Evolutionary conservation across 805 yeast genomes (phyloP).

Genomic region (Candida endomychidarum): DNA sequence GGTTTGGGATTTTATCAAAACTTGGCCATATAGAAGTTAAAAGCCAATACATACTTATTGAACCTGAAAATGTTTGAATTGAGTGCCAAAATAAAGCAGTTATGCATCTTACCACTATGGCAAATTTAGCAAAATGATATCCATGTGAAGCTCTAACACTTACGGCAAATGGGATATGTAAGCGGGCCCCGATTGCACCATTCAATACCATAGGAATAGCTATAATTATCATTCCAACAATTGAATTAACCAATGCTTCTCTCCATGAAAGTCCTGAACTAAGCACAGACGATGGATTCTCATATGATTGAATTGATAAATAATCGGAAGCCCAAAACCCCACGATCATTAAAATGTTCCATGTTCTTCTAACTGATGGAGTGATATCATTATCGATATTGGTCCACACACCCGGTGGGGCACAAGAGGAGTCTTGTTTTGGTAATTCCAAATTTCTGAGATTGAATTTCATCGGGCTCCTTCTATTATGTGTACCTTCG

Average conservation of each 20-base stretch:
- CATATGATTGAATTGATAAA: conserved; percentile 13
- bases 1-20: conserved; percentile 21
- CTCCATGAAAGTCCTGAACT: conserved; percentile 16
- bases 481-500: background rate
- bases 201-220: conserved; percentile 20
- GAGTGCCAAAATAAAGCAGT: conserved; percentile 30
- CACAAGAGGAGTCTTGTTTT: conserved; percentile 15
- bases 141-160: conserved; percentile 31
- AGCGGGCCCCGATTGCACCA: conserved; percentile 32
- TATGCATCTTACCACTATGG: conserved; percentile 29
- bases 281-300: conserved; percentile 12
- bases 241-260: conserved; percentile 22
- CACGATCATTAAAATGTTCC: conserved; percentile 14
- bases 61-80: conserved; percentile 24
- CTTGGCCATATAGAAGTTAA: conserved; percentile 26
- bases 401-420: conserved; percentile 16
- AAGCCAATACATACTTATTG: conserved; percentile 26
- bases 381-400: conserved; percentile 16
- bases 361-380: conserved; percentile 13
- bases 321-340: conserved; percentile 17
- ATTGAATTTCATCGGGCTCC: background rate
- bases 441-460: conserved; percentile 2
- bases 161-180: conserved; percentile 36
- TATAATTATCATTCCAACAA: conserved; percentile 25
- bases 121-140: conserved; percentile 29